Percentiles rank a stretch among this genome's conserved stretches.
phyloP scores from a whole-genome alignment of 1,284 basidiomycete genomes.

The Cryptococcus sp. region DNA sequence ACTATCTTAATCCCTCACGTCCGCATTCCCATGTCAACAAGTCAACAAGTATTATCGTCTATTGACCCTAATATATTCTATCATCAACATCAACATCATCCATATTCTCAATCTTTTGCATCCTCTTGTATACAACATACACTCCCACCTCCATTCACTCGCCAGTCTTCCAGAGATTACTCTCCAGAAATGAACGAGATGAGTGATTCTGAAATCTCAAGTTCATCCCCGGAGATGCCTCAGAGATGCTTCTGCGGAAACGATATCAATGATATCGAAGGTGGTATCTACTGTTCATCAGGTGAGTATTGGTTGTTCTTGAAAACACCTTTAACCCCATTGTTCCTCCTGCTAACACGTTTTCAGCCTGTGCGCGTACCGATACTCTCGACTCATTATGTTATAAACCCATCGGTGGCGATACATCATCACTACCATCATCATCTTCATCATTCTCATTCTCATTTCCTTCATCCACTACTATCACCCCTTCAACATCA shows the following conservation, averaged over 20 bases:
- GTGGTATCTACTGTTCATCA: conserved; percentile 41
- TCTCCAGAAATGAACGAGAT: conserved; percentile 5
- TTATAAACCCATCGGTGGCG: conserved; percentile 22
- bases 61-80: too few relatives aligned
- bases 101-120: too few relatives aligned
- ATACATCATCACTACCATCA: conserved; percentile 12
- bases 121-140: too few relatives aligned
- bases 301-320: conserved; percentile 23
- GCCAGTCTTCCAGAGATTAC: too few relatives aligned
- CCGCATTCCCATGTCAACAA: too few relatives aligned
- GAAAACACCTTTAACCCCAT: background rate
- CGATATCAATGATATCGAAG: conserved; percentile 20
- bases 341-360: background rate
- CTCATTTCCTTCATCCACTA: conserved; percentile 1
- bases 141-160: too few relatives aligned
- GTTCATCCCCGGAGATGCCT: background rate
- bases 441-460: conserved; percentile 11
- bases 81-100: too few relatives aligned
- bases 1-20: too few relatives aligned
- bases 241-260: conserved; percentile 38
- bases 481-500: conserved; percentile 17
- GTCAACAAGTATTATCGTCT: too few relatives aligned
- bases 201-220: conserved; percentile 21
- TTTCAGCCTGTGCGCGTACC: conserved; percentile 39
- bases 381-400: conserved; percentile 45